phyloP scores from a whole-genome alignment of 345 rosid species.

The Brassica cretica region DNA sequence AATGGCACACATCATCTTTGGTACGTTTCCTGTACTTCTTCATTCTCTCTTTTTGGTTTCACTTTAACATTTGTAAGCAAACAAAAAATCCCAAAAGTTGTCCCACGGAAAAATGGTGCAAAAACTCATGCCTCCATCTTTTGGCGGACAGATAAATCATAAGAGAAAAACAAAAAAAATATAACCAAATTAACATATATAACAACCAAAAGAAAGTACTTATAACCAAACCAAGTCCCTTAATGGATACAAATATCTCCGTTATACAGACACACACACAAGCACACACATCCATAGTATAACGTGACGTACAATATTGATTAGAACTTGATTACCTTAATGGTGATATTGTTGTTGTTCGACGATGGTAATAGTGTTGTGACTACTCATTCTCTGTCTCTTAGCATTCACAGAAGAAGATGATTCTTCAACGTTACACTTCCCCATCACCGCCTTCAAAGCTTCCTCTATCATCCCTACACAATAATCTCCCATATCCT shows the following conservation, averaged over 20 bases:
- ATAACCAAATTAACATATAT: background rate
- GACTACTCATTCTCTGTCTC: slow-evolving; percentile 71
- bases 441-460: slow-evolving; percentile 85
- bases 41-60: slow-evolving; percentile 34
- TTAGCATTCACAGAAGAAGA: slow-evolving; percentile 75
- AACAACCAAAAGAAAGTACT: slow-evolving; percentile 3
- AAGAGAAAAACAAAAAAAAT: background rate
- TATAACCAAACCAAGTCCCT: slow-evolving; percentile 18
- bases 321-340: slow-evolving; percentile 20
- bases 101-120: slow-evolving; percentile 2
- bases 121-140: slow-evolving; percentile 26
- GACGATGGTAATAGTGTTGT: slow-evolving; percentile 45
- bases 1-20: slow-evolving; percentile 33
- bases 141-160: background rate
- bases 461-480: slow-evolving; percentile 86
- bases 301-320: slow-evolving; percentile 25
- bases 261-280: slow-evolving; percentile 31
- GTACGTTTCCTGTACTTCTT: slow-evolving; percentile 29
- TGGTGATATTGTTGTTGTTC: slow-evolving; percentile 43
- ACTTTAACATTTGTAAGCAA: slow-evolving; percentile 14
- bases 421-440: slow-evolving; percentile 60
- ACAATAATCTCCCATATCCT: slow-evolving; percentile 50
- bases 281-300: slow-evolving; percentile 17
- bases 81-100: background rate
- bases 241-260: slow-evolving; percentile 35